Evolutionary conservation across 2,329 filamentous ascomycete genomes (phyloP).

Genomic region (Hypoxylon sp.): DNA sequence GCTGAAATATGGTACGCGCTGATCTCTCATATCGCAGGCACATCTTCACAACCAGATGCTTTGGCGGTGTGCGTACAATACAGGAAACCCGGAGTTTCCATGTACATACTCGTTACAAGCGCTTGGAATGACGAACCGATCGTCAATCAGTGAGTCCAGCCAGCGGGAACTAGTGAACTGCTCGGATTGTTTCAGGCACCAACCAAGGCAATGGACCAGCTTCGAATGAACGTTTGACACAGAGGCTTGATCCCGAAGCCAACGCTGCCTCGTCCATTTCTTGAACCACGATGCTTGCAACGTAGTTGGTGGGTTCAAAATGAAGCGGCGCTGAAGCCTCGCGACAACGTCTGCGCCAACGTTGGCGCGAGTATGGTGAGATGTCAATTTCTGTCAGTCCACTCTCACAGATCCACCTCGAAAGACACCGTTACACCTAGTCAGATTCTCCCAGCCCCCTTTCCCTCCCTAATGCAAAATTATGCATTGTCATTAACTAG

Average conservation of each 20-base stretch:
- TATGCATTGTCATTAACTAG: conserved; percentile 28
- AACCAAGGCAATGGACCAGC: conserved; percentile 14
- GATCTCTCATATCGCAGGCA: conserved; percentile 36
- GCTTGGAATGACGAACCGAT: conserved; percentile 30
- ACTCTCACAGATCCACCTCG: conserved; percentile 34
- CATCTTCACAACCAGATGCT: conserved; percentile 18
- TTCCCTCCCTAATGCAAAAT: conserved; percentile 29
- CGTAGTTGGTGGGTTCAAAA: conserved; percentile 30
- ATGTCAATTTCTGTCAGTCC: conserved; percentile 39
- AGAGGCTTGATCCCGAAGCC: conserved; percentile 4
- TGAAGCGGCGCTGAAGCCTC: conserved; percentile 35
- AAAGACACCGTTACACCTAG: conserved; percentile 40
- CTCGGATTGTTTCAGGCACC: conserved; percentile 26
- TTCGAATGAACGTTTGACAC: conserved; percentile 13
- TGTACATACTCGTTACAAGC: conserved; percentile 22
- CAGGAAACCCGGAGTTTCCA: conserved; percentile 18
- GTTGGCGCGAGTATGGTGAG: conserved; percentile 28
- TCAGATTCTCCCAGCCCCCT: conserved; percentile 28
- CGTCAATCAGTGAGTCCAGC: conserved; percentile 18
- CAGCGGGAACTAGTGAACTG: conserved; percentile 39
- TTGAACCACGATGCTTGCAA: conserved; percentile 29
- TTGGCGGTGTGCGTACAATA: conserved; percentile 34
- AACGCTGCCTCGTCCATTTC: conserved; percentile 18
- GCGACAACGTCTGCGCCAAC: conserved; percentile 31
- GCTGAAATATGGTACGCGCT: conserved; percentile 36